Conservation (phyloP, 352 stramenopile genomes). For the Phytopythium sindhum region DNA sequence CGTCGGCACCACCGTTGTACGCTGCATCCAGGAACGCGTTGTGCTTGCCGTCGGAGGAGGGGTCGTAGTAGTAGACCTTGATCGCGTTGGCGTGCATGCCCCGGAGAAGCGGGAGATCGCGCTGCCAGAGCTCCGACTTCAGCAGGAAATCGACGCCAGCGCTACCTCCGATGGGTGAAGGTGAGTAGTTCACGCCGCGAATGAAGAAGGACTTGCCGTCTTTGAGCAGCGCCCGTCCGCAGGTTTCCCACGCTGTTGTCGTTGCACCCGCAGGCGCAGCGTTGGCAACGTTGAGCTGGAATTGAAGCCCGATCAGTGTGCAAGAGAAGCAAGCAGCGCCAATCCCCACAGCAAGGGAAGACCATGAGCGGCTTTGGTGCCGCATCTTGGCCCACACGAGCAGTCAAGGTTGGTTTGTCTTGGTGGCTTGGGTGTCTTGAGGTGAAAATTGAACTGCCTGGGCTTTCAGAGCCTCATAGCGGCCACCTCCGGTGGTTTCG, state of each 20-base stretch:
- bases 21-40: conserved; percentile 28
- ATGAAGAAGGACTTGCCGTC: conserved; percentile 34
- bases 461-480: neutral
- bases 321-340: neutral
- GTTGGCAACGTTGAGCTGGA: neutral
- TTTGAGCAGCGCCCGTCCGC: conserved; percentile 28
- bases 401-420: neutral
- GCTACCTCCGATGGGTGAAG: conserved; percentile 26
- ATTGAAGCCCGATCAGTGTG: neutral
- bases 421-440: neutral
- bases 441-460: neutral
- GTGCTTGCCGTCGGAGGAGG: conserved; percentile 14
- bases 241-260: conserved; percentile 19
- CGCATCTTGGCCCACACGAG: neutral
- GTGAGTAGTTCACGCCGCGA: conserved; percentile 36
- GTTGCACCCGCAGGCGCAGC: neutral
- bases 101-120: conserved; percentile 28
- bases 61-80: conserved; percentile 35
- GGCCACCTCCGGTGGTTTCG: neutral
- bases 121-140: conserved; percentile 24
- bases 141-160: conserved; percentile 28
- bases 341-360: neutral
- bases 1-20: conserved; percentile 25
- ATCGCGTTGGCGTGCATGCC: conserved; percentile 36
- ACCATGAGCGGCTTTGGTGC: neutral